These are phyloP conservation scores for Paraconiothyrium sp. DNA, from an alignment of 2,329 filamentous ascomycete species.

Conservation along the genomic window DNA sequence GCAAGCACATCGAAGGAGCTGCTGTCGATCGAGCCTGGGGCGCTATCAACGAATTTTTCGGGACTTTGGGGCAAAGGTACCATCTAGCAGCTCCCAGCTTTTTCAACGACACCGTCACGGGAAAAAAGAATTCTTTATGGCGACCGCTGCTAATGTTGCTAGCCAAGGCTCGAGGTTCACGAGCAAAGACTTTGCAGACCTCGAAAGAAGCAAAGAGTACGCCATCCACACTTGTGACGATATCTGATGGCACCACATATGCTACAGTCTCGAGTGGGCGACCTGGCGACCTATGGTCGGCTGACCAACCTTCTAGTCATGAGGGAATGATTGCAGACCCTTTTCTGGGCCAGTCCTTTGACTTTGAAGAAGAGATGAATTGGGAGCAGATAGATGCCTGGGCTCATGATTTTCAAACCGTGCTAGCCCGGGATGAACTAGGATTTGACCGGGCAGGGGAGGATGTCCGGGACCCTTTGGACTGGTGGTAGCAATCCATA, in stretches of 20 bases:
- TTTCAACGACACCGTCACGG: too few relatives aligned
- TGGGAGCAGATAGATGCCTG: slow-evolving; percentile 23
- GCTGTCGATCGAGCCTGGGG: slow-evolving; percentile 60
- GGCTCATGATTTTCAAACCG: slow-evolving; percentile 17
- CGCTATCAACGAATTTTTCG: slow-evolving; percentile 49
- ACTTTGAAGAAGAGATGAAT: slow-evolving; percentile 21
- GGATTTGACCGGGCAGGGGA: background rate
- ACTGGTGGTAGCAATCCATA: slow-evolving; percentile 10
- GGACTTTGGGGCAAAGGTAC: slow-evolving; percentile 3
- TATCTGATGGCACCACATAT: background rate
- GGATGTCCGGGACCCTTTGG: background rate
- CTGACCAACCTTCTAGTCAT: background rate
- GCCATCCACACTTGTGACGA: slow-evolving; percentile 3
- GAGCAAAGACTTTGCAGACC: slow-evolving; percentile 6
- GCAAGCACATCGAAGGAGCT: slow-evolving; percentile 58
- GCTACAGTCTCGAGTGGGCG: background rate
- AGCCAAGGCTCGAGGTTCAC: slow-evolving; percentile 10
- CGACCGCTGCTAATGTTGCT: slow-evolving; percentile 15
- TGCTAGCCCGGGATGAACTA: background rate
- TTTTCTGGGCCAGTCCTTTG: slow-evolving; percentile 9
- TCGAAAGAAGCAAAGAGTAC: background rate
- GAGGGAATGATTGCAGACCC: slow-evolving; percentile 16
- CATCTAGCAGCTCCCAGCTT: background rate
- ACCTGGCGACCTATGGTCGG: background rate
- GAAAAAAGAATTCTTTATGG: slow-evolving; percentile 12